phyloP scores from a whole-genome alignment of 371 early-diverging fungal genomes.

The Umbelopsis sp. region DNA sequence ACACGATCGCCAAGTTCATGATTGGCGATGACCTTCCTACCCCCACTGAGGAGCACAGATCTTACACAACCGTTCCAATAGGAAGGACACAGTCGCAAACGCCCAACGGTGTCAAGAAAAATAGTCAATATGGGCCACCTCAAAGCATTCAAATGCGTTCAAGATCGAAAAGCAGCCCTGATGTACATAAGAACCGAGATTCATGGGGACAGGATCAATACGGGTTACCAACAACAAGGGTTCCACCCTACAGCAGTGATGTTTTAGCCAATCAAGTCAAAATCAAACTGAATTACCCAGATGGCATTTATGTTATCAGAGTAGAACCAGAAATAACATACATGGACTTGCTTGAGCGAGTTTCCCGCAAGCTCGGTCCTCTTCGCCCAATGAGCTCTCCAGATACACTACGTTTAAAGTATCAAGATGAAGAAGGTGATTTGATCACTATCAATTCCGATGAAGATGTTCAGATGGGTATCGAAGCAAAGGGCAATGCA shows the following conservation, averaged over 20 bases:
- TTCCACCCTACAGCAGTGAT: not conserved
- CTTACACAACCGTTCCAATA: constrained; percentile 15
- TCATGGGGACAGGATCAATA: constrained; percentile 12
- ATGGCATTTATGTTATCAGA: constrained; percentile 86
- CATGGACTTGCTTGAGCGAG: constrained; percentile 71
- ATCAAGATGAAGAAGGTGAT: constrained; percentile 94
- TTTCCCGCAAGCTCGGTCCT: constrained; percentile 78
- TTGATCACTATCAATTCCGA: constrained; percentile 80
- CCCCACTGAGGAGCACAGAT: constrained; percentile 18
- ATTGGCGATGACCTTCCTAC: constrained; percentile 6
- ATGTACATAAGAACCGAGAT: constrained; percentile 43
- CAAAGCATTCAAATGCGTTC: constrained; percentile 38
- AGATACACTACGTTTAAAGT: constrained; percentile 70
- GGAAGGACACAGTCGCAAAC: constrained; percentile 3
- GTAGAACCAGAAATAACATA: constrained; percentile 76
- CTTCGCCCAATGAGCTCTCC: constrained; percentile 38
- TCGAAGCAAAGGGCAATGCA: constrained; percentile 66
- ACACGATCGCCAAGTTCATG: constrained; percentile 36
- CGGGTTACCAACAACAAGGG: not conserved
- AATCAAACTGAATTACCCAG: constrained; percentile 83
- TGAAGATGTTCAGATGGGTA: constrained; percentile 90
- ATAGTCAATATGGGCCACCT: not conserved
- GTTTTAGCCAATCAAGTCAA: constrained; percentile 46
- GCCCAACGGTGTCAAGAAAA: constrained; percentile 5
- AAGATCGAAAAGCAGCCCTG: constrained; percentile 66